Evolutionary conservation across 2,329 filamentous ascomycete species (phyloP), one percentile per base, ranked within the genome.

Genomic region (Boeremia lycopersici): DNA sequence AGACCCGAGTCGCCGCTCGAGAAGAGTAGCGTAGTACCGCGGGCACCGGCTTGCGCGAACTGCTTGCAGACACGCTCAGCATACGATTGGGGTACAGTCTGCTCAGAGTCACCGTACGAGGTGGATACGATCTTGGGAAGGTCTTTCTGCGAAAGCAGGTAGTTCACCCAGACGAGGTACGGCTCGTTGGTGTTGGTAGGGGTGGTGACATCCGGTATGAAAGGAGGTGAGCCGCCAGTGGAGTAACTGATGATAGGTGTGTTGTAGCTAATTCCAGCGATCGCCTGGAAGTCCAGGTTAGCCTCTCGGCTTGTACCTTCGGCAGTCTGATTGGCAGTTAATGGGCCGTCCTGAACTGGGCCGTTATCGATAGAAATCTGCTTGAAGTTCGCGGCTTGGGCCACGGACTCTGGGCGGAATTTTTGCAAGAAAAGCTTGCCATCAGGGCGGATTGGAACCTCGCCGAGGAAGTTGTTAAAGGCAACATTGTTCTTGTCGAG

Each of bases 41-140:
- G 84, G 1, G 84, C 82, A n/a, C 86, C 86, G 29, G 89, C 83
- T 62, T 88, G 82, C 38, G 82, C 84, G 63, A 88, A 86, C 59
- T 86, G 78, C 58, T 83, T 80, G 76, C 87, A 90, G 11, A 87
- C 84, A 45, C 81, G 80, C 42, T 78, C 76, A 15, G 85, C 84
- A 65, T 89, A 90, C 10, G 81, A 80, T 2, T 76, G 65, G 0
- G 87, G 87, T 0, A 90, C 77, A 3, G 80, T 82, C 68, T 88
- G 83, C 72, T 90, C 88, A 48, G 85, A 81, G 56, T 89, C 86
- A 42, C 85, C 86, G 68, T 90, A 90, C 0, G 85, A 88, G 11
- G 84, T 86, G 47, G 80, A 83, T 64, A 90, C 82, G 13, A 86
- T 82, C 41, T 85, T 81, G 0, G 88, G 87, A 1, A 90, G 76